Evolutionary conservation across 2,329 filamentous ascomycete genomes (phyloP).

Genomic region (Aspergillus intermedius): DNA sequence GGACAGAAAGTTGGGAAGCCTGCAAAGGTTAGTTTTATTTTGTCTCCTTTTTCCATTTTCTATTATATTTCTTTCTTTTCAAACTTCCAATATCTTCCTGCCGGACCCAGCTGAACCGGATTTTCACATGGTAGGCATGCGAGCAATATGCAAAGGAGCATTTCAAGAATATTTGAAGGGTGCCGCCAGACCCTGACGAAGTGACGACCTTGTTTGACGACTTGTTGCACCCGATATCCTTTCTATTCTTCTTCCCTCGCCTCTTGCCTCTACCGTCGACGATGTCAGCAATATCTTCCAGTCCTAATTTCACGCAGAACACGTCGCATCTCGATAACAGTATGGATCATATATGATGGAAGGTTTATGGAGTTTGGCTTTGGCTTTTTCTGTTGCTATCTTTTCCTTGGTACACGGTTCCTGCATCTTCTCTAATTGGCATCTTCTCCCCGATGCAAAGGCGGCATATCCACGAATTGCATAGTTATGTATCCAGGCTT

Average conservation of each 20-base stretch:
- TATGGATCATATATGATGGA: neutral
- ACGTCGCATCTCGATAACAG: neutral
- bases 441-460: neutral
- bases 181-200: constrained; percentile 20
- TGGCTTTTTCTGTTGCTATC: neutral
- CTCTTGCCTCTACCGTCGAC: neutral
- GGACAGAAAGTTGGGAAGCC: constrained; percentile 96
- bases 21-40: constrained; percentile 61
- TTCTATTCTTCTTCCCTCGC: constrained; percentile 13
- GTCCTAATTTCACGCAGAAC: neutral
- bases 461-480: neutral
- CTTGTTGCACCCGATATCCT: constrained; percentile 10
- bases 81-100: constrained; percentile 1
- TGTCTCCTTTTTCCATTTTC: neutral
- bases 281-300: neutral
- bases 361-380: neutral
- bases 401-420: neutral
- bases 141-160: constrained; percentile 96
- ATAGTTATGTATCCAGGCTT: too few relatives aligned
- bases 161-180: constrained; percentile 50
- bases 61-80: constrained; percentile 1
- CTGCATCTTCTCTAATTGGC: neutral
- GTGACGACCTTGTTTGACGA: constrained; percentile 20
- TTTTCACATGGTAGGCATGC: constrained; percentile 53
- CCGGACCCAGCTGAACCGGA: constrained; percentile 11